phyloP scores from a whole-genome alignment of 2,329 filamentous ascomycete genomes.

The Mycosphaerella sp. region DNA sequence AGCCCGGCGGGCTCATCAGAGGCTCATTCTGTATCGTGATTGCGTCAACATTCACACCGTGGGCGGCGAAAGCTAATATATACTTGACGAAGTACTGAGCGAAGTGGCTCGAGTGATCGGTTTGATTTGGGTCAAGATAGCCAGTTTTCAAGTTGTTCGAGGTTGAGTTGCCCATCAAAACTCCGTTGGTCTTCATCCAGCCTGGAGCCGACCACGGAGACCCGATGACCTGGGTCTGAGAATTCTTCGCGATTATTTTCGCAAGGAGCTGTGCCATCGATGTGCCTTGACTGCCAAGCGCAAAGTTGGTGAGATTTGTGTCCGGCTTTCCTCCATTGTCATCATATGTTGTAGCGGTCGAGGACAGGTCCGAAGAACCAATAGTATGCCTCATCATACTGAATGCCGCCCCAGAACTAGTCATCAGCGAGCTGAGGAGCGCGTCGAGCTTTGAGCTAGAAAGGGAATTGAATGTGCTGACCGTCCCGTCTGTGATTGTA shows the following conservation, averaged over 20 bases:
- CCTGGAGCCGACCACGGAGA: slow-evolving; percentile 17
- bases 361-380: slow-evolving; percentile 14
- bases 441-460: slow-evolving; percentile 2
- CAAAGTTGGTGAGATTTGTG: slow-evolving; percentile 11
- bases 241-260: slow-evolving; percentile 12
- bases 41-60: slow-evolving; percentile 13
- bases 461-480: slow-evolving; percentile 13
- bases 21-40: slow-evolving; percentile 20
- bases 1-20: slow-evolving; percentile 7
- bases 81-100: slow-evolving; percentile 21
- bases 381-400: slow-evolving; percentile 18
- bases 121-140: slow-evolving; percentile 9
- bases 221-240: slow-evolving; percentile 11
- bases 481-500: slow-evolving; percentile 18
- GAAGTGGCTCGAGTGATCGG: slow-evolving; percentile 12
- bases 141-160: slow-evolving; percentile 15
- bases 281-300: slow-evolving; percentile 13
- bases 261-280: slow-evolving; percentile 16
- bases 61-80: slow-evolving; percentile 15
- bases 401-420: slow-evolving; percentile 15
- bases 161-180: slow-evolving; percentile 7
- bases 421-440: slow-evolving; percentile 13
- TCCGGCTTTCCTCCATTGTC: slow-evolving; percentile 12
- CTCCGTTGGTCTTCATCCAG: slow-evolving; percentile 18
- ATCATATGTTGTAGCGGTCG: slow-evolving; percentile 15